Evolutionary conservation across 495 filamentous ascomycete genomes (phyloP), one percentile per base, ranked within the genome.

Genomic region (Penicillium coprophilum): DNA sequence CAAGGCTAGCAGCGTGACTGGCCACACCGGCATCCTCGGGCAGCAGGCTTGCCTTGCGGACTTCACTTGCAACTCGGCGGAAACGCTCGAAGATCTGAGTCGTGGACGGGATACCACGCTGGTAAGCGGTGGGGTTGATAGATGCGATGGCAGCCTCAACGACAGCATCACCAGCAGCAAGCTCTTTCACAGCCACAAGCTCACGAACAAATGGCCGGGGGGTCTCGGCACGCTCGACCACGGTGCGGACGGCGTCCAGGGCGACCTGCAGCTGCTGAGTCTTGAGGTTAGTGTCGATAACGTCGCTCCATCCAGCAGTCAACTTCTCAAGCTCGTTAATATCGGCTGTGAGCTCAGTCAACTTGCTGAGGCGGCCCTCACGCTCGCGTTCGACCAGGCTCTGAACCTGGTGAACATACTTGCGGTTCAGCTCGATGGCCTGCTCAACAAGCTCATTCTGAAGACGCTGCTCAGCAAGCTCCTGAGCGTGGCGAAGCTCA

Each of bases 191-290:
- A 24, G 95, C 94, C 17, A 93, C 90, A 3, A 98, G 82, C 73
- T 98, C 94, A 48, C 83, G 83, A 59, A 95, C 77, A 70, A 98
- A 98, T 0, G 94, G 94, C 21, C 85, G 82, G 38, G 93, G 86
- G 56, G 83, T 82, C 44, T 86, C 78, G 13, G 86, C 76, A 44
- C 86, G 86, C 68, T 90, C 87, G 20, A 96, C 84, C 45, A 85
- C 86, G 58, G 88, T 83, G 39, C 90, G 87, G 6, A 98, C 91
- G 36, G 93, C 90, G 61, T 98, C 95, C 27, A 97, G 88, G 4
- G 94, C 94, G 38, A 97, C 90, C 67, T 94, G 89, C 15, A 97
- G 84, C 69, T 97, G 90, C 74, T 98, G 94, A 6, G 95, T 97
- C 72, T 87, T 87, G 52, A 97, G 83, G 74, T 92, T 96, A 46